Evolutionary conservation across 2,329 filamentous ascomycete genomes (phyloP).

Genomic region (Xylariales sp.): DNA sequence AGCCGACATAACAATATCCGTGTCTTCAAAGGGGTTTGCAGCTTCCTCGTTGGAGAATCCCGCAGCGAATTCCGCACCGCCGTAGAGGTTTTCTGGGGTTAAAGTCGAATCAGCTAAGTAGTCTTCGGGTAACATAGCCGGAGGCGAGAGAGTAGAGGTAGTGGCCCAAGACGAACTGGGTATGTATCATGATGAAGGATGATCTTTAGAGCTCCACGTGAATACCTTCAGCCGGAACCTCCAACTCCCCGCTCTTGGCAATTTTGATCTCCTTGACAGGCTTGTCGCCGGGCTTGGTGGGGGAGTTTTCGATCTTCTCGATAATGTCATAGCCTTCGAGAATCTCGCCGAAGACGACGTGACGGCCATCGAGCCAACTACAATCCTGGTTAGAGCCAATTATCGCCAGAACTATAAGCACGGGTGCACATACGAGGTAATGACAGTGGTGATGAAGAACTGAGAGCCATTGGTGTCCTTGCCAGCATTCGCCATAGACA

Average conservation of each 20-base stretch:
- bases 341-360: constrained; percentile 87
- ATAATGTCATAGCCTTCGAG: constrained; percentile 80
- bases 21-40: constrained; percentile 16
- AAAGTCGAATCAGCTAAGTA: constrained; percentile 27
- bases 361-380: constrained; percentile 76
- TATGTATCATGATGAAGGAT: constrained; percentile 22
- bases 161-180: constrained; percentile 19
- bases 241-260: constrained; percentile 76
- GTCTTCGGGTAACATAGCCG: too few relatives aligned
- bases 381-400: too few relatives aligned
- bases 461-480: constrained; percentile 84
- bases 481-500: constrained; percentile 84
- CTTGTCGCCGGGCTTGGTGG: constrained; percentile 63
- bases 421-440: constrained; percentile 59
- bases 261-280: constrained; percentile 69
- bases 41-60: constrained; percentile 30
- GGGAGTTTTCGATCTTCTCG: constrained; percentile 69
- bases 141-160: too few relatives aligned
- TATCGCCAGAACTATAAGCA: constrained; percentile 8
- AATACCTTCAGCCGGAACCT: constrained; percentile 87
- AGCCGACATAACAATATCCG: constrained; percentile 19
- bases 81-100: constrained; percentile 27
- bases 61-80: constrained; percentile 31
- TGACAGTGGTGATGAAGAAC: constrained; percentile 84
- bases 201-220: constrained; percentile 75